These are phyloP conservation scores for Hortaea werneckii DNA, from an alignment of 2,329 filamentous ascomycete genomes.

Conservation along the genomic window DNA sequence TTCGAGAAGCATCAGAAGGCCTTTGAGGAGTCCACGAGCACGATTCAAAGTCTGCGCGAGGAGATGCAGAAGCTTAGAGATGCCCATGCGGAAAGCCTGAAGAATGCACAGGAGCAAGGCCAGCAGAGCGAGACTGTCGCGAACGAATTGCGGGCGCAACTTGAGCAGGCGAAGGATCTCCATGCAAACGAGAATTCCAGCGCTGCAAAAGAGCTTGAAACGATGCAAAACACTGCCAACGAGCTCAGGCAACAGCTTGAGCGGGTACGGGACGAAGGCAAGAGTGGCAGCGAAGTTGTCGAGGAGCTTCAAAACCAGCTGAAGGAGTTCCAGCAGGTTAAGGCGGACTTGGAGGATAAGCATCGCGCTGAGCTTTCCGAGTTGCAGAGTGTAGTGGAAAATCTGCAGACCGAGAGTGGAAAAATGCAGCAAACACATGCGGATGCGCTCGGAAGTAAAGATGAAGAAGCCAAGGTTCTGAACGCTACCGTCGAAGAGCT, in stretches of 20 bases:
- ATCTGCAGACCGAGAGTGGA: slow-evolving; percentile 10
- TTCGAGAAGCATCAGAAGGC: neutral
- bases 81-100: slow-evolving; percentile 1
- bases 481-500: slow-evolving; percentile 6
- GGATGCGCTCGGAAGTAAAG: neutral
- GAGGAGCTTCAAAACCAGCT: slow-evolving; percentile 11
- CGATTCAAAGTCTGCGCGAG: slow-evolving; percentile 5
- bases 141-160: slow-evolving; percentile 5
- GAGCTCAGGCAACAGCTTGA: slow-evolving; percentile 12
- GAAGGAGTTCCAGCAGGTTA: neutral
- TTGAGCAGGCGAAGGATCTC: slow-evolving; percentile 4
- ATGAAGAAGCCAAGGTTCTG: slow-evolving; percentile 1
- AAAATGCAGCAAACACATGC: slow-evolving; percentile 1
- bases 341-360: slow-evolving; percentile 1
- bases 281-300: slow-evolving; percentile 10
- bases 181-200: slow-evolving; percentile 2
- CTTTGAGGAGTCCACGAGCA: slow-evolving; percentile 4
- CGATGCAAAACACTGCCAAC: slow-evolving; percentile 3
- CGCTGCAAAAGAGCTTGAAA: neutral
- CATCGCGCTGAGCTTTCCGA: slow-evolving; percentile 7
- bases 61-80: slow-evolving; percentile 7
- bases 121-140: slow-evolving; percentile 4
- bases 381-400: slow-evolving; percentile 7
- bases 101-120: slow-evolving; percentile 5
- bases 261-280: slow-evolving; percentile 15